These are phyloP conservation scores for Ophiostoma novo-ulmi DNA, from an alignment of 2,329 filamentous ascomycete genomes.

Conservation along the genomic window DNA sequence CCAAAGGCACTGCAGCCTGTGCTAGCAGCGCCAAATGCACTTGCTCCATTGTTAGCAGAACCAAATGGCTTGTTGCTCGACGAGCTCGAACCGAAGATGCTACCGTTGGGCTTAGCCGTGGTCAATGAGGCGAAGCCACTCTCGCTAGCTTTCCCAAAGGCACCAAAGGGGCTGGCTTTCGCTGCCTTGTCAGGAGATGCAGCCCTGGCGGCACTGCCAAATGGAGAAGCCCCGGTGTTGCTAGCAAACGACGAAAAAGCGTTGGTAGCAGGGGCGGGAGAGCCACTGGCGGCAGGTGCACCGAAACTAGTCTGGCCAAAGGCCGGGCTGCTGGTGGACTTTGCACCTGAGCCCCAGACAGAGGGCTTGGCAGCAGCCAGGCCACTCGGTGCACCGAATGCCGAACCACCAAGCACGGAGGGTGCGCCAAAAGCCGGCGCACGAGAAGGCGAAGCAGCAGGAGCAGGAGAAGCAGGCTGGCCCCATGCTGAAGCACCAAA, in stretches of 20 bases:
- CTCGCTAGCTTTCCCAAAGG: conserved; percentile 23
- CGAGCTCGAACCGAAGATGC: conserved; percentile 33
- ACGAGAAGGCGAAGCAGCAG: conserved; percentile 31
- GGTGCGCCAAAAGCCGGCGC: conserved; percentile 48
- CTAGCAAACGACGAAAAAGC: conserved; percentile 30
- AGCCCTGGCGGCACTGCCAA: conserved; percentile 30
- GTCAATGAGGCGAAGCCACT: conserved; percentile 51
- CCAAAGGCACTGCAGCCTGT: conserved; percentile 27
- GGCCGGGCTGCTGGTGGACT: conserved; percentile 37
- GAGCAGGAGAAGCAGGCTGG: conserved; percentile 28
- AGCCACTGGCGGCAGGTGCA: conserved; percentile 34
- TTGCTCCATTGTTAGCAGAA: neutral
- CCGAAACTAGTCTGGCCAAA: conserved; percentile 54
- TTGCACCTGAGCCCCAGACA: conserved; percentile 30
- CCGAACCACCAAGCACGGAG: conserved; percentile 24
- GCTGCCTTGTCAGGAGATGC: conserved; percentile 22
- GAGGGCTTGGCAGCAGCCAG: conserved; percentile 34
- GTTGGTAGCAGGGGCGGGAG: conserved; percentile 29
- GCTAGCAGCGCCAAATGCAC: conserved; percentile 30
- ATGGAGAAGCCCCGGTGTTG: conserved; percentile 24
- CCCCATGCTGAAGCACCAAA: conserved; percentile 46
- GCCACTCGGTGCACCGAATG: conserved; percentile 38
- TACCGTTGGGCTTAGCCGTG: conserved; percentile 34
- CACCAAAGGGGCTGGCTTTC: conserved; percentile 28
- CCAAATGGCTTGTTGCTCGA: neutral